Evolutionary conservation across 331 rosid species (phyloP), one percentile per base, ranked within the genome.

Genomic region (Cydonia oblonga): DNA sequence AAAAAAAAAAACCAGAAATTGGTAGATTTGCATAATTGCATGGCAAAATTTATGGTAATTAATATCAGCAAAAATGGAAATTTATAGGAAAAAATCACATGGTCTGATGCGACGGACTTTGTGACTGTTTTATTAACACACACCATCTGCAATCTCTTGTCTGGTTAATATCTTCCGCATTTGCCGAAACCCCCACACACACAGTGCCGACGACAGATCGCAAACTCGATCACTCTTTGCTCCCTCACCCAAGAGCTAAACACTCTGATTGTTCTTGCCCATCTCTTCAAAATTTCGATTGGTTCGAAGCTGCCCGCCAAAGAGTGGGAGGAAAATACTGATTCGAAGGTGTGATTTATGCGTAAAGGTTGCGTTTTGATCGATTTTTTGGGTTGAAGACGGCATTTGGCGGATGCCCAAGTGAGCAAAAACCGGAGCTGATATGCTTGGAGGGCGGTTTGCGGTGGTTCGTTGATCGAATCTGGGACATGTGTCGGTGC

Each of bases 401-500:
- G 15, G 57, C 40, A n/a, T 40, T 66, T 59, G 62, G 68, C 2
- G 53, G 7, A 23, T 66, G 38, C 74, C 73, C 74, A 70, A 75
- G 33, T 64, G 72, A 35, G 71, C 28, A 75, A 71, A 53, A 38
- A 38, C 49, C 20, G 13, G 13, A 29, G 70, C 24, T 54, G 75
- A 56, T 19, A 38, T 13, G 79, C 54, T 64, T 28, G 61, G 20
- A 33, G 40, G 79, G 26, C 33, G 42, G 42, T 16, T 56, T 58
- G 63, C 57, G 71, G 30, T 75, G 60, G 19, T 46, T 14, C 19
- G 38, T 38, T 81, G 74, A 76, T 83, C 76, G 74, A 83, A 78
- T 86, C 71, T 40, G 25, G 71, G 30, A 40, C 42, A 79, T 80
- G 77, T 66, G 78, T 73, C 66, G 69, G 25, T 72, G 64, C 30